Conservation (phyloP, 2,329 filamentous ascomycete genomes). For the Trichoderma brevicompactum region DNA sequence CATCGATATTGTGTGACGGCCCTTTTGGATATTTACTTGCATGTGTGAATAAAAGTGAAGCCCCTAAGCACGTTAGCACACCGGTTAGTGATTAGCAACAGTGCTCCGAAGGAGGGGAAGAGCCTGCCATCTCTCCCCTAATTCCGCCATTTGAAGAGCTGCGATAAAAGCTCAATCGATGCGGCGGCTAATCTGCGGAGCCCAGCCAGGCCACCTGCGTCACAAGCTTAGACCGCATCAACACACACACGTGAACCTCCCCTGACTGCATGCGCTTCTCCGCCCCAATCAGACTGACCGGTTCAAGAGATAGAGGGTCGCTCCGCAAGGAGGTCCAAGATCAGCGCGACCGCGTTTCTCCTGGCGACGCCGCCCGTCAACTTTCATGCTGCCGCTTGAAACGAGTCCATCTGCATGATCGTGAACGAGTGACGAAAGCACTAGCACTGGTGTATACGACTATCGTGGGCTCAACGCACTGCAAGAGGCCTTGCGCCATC, state of each 20-base stretch:
- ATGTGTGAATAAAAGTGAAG: not conserved
- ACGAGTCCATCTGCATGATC: not conserved
- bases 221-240: constrained; percentile 26
- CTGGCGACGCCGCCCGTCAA: constrained; percentile 8
- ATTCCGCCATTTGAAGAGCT: not conserved
- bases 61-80: constrained; percentile 8
- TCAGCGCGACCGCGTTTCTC: constrained; percentile 34
- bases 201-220: not conserved
- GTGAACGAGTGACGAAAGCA: not conserved
- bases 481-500: constrained; percentile 17
- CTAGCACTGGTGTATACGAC: not conserved
- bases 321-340: constrained; percentile 27
- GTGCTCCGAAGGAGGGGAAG: not conserved
- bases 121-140: not conserved
- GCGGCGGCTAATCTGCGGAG: constrained; percentile 28
- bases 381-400: not conserved
- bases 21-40: not conserved
- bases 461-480: not conserved
- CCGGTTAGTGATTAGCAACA: not conserved
- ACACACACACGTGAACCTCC: constrained; percentile 30
- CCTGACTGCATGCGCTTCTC: constrained; percentile 24
- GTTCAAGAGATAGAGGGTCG: constrained; percentile 20
- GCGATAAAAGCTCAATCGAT: not conserved
- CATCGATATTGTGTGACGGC: not conserved
- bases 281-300: constrained; percentile 29